phyloP scores from a whole-genome alignment of 2,329 filamentous ascomycete genomes.

The Aspergillus felis region DNA sequence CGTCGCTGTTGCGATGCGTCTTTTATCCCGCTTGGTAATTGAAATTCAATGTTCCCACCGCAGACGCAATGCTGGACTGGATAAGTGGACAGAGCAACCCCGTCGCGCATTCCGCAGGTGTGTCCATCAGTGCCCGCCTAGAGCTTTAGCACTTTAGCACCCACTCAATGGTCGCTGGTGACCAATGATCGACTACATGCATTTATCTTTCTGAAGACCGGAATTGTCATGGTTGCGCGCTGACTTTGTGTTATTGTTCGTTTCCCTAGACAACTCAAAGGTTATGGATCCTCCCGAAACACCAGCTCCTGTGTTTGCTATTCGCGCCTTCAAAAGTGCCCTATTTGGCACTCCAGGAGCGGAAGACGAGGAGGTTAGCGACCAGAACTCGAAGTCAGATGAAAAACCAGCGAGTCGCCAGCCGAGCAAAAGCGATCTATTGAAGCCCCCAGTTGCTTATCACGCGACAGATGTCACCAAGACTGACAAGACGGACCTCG shows the following conservation, averaged over 20 bases:
- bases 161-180: background rate
- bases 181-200: slow-evolving; percentile 8
- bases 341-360: slow-evolving; percentile 61
- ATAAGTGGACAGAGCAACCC: slow-evolving; percentile 29
- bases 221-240: background rate
- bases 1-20: slow-evolving; percentile 14
- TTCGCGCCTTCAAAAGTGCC: slow-evolving; percentile 63
- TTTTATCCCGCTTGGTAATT: slow-evolving; percentile 10
- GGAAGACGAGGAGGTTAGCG: slow-evolving; percentile 37
- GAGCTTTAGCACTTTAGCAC: slow-evolving; percentile 3
- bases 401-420: slow-evolving; percentile 15
- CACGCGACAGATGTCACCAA: slow-evolving; percentile 18
- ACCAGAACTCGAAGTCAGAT: slow-evolving; percentile 13
- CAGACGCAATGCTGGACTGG: slow-evolving; percentile 33
- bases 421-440: slow-evolving; percentile 17
- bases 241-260: slow-evolving; percentile 2
- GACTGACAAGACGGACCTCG: slow-evolving; percentile 19
- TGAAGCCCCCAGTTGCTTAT: slow-evolving; percentile 17
- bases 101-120: slow-evolving; percentile 26
- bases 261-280: slow-evolving; percentile 45
- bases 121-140: slow-evolving; percentile 13
- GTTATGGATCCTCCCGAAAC: slow-evolving; percentile 58
- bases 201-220: slow-evolving; percentile 2
- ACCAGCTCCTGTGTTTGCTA: slow-evolving; percentile 63
- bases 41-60: slow-evolving; percentile 5